Evolutionary conservation across 2,329 filamentous ascomycete species (phyloP).

Genomic region (Claviceps arundinis): DNA sequence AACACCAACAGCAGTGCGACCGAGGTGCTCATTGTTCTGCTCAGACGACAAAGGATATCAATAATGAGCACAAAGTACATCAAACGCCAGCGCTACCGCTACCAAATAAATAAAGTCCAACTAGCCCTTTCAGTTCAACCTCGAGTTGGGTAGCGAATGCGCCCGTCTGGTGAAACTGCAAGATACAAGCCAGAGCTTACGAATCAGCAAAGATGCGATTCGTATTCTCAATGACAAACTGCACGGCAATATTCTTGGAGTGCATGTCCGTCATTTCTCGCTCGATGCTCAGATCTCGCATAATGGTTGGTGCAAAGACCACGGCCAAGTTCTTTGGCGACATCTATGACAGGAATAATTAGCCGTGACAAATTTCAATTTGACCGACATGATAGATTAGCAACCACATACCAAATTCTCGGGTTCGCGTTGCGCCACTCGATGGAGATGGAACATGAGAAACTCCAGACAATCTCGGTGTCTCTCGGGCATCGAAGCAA

Average conservation of each 20-base stretch:
- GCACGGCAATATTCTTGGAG: slow-evolving; percentile 79
- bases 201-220: slow-evolving; percentile 59
- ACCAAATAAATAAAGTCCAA: neutral
- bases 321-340: slow-evolving; percentile 91
- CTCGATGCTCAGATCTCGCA: slow-evolving; percentile 80
- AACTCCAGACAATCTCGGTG: slow-evolving; percentile 89
- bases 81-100: slow-evolving; percentile 3
- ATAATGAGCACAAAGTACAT: neutral
- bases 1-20: neutral
- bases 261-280: slow-evolving; percentile 95
- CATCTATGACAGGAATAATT: slow-evolving; percentile 46
- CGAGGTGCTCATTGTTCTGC: neutral
- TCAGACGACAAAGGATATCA: slow-evolving; percentile 1
- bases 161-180: neutral
- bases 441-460: slow-evolving; percentile 80
- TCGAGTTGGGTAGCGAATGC: neutral
- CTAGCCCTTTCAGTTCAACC: neutral
- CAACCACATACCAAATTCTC: slow-evolving; percentile 62
- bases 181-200: slow-evolving; percentile 4
- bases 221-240: slow-evolving; percentile 86
- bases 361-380: neutral
- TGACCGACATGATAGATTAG: neutral
- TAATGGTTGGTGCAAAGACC: slow-evolving; percentile 94
- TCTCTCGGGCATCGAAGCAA: slow-evolving; percentile 66
- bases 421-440: slow-evolving; percentile 68